Base-by-base conservation (phyloP, 352 stramenopile genomes). In the Phytophthora crassamura region DNA sequence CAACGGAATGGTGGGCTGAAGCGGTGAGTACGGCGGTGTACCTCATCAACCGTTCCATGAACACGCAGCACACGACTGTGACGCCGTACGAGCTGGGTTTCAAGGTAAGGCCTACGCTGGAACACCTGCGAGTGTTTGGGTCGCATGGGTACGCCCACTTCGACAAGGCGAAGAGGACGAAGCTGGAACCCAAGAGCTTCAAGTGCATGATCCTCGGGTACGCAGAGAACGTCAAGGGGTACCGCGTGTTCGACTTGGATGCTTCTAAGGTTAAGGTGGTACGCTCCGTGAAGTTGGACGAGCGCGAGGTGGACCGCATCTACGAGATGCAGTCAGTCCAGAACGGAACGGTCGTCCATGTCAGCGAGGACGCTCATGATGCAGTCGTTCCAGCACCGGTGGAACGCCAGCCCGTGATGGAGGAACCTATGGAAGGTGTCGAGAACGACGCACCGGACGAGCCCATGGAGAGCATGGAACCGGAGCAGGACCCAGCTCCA, bases 21-120 rank as follows among this genome's bases (percentile, higher is more conserved):
- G 70, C 66, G 1, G 42, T 73, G 0, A 70, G 63, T 35, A 75
- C 66, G 1, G 70, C 62, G 3, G 40, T 65, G 6, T 75, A 69
- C 39, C 14, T 73, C 5, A 47, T 68, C 18, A 75, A 74, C 49
- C 53, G 66, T 1, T 25, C 50, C 11, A 14, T 40, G 2, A 70
- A 48, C 34, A 45, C 20, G 4, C 7, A 14, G 11, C 2, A 16
- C 8, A 15, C 16, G 5, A 40, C 14, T 11, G 47, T 14, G 12
- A 74, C 59, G 9, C 47, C 68, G 39, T 53, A 46, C n/a, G 63
- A 76, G 39, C 11, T 55, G 4, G 49, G 30, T 12, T 62, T 57
- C 14, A 52, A 42, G 8, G n/a, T 18, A 8, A 39, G 25, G 6
- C 63, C 64, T 16, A 35, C 1, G 7, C 15, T 74, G 5, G 30